Conservation (phyloP, 1,139 yeast genomes). For the Arxiozyma heterogenica region DNA sequence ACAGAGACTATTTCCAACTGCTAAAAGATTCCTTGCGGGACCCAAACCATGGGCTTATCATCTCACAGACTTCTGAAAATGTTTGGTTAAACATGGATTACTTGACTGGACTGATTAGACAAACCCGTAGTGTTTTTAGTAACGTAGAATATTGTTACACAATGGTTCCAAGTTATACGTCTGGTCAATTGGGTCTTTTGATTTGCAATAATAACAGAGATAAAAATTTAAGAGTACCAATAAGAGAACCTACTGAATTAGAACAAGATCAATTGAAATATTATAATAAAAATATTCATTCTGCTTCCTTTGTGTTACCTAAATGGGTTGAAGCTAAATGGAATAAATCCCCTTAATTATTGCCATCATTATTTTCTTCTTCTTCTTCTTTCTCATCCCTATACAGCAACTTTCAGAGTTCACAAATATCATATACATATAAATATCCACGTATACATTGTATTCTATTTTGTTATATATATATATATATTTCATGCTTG, state of each 20-base stretch:
- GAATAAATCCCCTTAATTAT: neutral
- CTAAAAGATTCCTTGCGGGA: conserved; percentile 59
- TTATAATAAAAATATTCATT: conserved; percentile 66
- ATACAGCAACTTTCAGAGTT: too few species aligned
- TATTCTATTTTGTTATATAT: neutral
- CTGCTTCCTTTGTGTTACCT: conserved; percentile 76
- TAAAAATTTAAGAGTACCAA: conserved; percentile 47
- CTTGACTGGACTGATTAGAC: conserved; percentile 48
- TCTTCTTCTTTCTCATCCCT: too few species aligned
- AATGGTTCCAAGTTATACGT: conserved; percentile 92
- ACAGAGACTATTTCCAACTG: conserved; percentile 68
- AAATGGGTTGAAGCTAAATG: conserved; percentile 54
- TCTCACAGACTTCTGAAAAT: conserved; percentile 87
- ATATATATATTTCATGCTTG: neutral
- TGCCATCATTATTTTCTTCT: too few species aligned
- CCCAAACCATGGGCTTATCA: conserved; percentile 51
- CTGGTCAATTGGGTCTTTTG: conserved; percentile 87
- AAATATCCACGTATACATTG: conserved; percentile 2
- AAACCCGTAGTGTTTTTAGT: conserved; percentile 65
- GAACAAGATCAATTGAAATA: conserved; percentile 55
- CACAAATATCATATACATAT: neutral
- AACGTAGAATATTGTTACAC: conserved; percentile 75
- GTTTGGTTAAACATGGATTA: conserved; percentile 79
- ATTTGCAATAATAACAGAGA: conserved; percentile 59
- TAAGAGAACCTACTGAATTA: conserved; percentile 40